phyloP scores from a whole-genome alignment of 805 yeast species.

The Candida michaelii region DNA sequence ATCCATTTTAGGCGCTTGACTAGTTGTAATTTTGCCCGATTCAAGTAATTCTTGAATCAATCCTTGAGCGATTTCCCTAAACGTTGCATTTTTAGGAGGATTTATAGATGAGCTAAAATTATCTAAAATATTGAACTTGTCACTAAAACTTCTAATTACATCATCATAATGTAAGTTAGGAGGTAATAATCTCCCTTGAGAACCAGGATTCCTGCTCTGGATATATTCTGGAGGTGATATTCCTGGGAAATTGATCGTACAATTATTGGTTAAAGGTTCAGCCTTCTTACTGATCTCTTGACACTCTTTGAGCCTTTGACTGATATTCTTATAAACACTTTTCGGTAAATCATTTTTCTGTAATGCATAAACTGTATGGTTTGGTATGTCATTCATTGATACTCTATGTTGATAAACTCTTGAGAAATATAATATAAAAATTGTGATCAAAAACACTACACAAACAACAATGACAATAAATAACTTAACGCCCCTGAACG shows the following conservation, averaged over 20 bases:
- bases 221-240: constrained; percentile 42
- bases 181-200: constrained; percentile 23
- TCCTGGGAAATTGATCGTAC: constrained; percentile 37
- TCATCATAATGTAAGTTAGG: constrained; percentile 46
- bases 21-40: constrained; percentile 6
- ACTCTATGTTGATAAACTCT: constrained; percentile 60
- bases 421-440: constrained; percentile 52
- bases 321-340: constrained; percentile 25
- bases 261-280: constrained; percentile 32
- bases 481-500: constrained; percentile 71
- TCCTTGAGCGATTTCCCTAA: constrained; percentile 42
- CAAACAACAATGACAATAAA: constrained; percentile 76
- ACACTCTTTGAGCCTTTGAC: constrained; percentile 26
- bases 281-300: constrained; percentile 32
- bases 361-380: constrained; percentile 61
- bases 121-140: constrained; percentile 43
- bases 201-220: constrained; percentile 28
- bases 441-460: constrained; percentile 54
- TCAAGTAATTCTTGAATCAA: constrained; percentile 22
- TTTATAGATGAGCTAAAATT: constrained; percentile 10
- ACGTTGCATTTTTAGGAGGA: constrained; percentile 39
- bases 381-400: constrained; percentile 73
- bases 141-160: constrained; percentile 58
- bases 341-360: constrained; percentile 51
- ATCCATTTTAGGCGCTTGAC: constrained; percentile 11